phyloP scores from a whole-genome alignment of 768 basidiomycete species.

The Phylloporus sp. region DNA sequence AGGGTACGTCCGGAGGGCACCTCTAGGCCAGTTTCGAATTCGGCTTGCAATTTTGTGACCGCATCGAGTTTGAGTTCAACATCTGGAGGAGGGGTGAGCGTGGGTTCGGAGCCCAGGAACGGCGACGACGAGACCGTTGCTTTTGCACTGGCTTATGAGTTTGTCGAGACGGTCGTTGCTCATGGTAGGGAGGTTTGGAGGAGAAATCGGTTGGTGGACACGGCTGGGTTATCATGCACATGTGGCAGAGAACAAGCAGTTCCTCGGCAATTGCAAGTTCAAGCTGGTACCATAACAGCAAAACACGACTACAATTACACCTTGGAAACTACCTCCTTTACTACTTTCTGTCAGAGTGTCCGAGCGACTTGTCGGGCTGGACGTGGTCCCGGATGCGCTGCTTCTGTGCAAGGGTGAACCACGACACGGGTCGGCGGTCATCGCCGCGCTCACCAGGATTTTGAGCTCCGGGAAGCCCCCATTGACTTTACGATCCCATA shows the following conservation, averaged over 20 bases:
- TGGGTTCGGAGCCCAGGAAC: slow-evolving; percentile 3
- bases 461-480: slow-evolving; percentile 93
- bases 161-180: slow-evolving; percentile 52
- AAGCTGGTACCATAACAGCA: background rate
- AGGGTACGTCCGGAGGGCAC: slow-evolving; percentile 35
- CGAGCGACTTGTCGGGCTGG: slow-evolving; percentile 76
- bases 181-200: slow-evolving; percentile 42
- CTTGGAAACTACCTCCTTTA: slow-evolving; percentile 9
- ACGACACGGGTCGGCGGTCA: slow-evolving; percentile 2
- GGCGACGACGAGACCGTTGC: slow-evolving; percentile 45
- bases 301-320: slow-evolving; percentile 2
- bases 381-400: slow-evolving; percentile 81
- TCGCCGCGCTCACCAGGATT: slow-evolving; percentile 51
- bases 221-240: slow-evolving; percentile 19
- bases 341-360: slow-evolving; percentile 75
- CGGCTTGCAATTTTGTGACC: slow-evolving; percentile 67
- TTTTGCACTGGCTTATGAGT: slow-evolving; percentile 62
- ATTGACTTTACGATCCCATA: slow-evolving; percentile 91
- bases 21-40: slow-evolving; percentile 68
- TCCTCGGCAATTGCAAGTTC: no score
- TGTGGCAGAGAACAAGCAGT: slow-evolving; percentile 16
- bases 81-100: slow-evolving; percentile 41
- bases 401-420: slow-evolving; percentile 50
- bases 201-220: slow-evolving; percentile 10
- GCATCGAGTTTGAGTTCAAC: slow-evolving; percentile 79